These are phyloP conservation scores for Aspergillus homomorphus DNA, from an alignment of 495 filamentous ascomycete species.

Conservation along the genomic window DNA sequence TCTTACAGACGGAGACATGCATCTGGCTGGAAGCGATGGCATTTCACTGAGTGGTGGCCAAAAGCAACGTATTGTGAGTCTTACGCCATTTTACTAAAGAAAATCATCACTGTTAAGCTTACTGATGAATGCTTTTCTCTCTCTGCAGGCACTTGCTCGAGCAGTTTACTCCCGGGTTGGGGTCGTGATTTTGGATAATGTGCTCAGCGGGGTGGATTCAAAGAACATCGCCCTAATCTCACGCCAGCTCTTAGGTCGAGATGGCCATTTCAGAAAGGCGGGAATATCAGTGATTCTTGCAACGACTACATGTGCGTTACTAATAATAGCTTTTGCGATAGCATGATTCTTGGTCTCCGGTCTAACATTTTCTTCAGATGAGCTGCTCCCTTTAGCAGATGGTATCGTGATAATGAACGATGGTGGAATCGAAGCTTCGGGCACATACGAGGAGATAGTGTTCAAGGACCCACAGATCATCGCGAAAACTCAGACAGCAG, in stretches of 20 bases:
- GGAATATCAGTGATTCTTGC: background rate
- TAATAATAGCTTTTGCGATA: too few relatives aligned
- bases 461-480: too few relatives aligned
- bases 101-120: too few relatives aligned
- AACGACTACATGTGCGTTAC: background rate
- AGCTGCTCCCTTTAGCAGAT: too few relatives aligned
- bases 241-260: background rate
- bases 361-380: background rate
- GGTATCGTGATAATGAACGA: too few relatives aligned
- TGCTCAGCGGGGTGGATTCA: background rate
- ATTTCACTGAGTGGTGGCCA: slow-evolving; percentile 61
- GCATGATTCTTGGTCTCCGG: background rate
- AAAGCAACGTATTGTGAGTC: slow-evolving; percentile 52
- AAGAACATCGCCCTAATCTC: background rate
- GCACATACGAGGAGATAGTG: too few relatives aligned
- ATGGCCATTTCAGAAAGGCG: background rate
- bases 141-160: background rate
- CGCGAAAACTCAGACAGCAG: too few relatives aligned
- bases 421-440: too few relatives aligned
- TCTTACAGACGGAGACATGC: slow-evolving; percentile 59
- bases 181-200: background rate
- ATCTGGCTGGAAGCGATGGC: slow-evolving; percentile 77
- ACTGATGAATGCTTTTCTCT: background rate
- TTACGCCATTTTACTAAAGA: too few relatives aligned
- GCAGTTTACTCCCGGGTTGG: background rate